Conservation (phyloP, 2,329 filamentous ascomycete genomes). For the Diaporthe ilicicola region DNA sequence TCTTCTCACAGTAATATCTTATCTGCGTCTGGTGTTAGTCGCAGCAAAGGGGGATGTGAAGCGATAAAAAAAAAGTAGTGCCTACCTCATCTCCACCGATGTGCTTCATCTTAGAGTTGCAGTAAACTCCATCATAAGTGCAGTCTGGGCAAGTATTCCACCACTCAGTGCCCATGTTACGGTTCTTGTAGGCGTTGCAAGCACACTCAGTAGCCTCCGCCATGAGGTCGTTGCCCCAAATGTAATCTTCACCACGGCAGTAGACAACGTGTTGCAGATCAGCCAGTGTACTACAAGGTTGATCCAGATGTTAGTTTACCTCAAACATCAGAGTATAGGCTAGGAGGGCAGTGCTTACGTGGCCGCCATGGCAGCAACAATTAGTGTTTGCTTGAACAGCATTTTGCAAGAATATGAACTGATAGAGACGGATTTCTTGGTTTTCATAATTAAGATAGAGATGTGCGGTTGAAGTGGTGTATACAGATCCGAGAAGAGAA, state of each 20-base stretch:
- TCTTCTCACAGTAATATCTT: not conserved
- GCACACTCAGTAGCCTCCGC: not conserved
- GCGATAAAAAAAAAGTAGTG: too few species aligned
- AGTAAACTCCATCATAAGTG: constrained; percentile 4
- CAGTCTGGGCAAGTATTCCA: constrained; percentile 6
- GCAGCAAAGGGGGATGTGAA: not conserved
- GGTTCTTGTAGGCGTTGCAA: constrained; percentile 1
- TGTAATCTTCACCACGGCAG: not conserved
- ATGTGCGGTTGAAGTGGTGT: not conserved
- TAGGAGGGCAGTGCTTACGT: not conserved
- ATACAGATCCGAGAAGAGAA: not conserved
- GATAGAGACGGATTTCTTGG: too few species aligned
- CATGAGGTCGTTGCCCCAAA: constrained; percentile 1
- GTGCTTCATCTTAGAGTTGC: constrained; percentile 1
- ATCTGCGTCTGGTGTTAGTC: not conserved
- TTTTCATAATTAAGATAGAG: too few species aligned
- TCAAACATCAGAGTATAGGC: not conserved
- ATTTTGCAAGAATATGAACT: not conserved
- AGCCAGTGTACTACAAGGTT: not conserved
- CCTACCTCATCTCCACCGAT: not conserved
- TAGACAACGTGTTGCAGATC: constrained; percentile 5
- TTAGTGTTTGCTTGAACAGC: not conserved
- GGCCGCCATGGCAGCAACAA: not conserved
- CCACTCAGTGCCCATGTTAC: constrained; percentile 1
- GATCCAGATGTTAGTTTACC: not conserved